Evolutionary conservation across 2,329 filamentous ascomycete species (phyloP).

Genomic region (Aspergillus sp.): DNA sequence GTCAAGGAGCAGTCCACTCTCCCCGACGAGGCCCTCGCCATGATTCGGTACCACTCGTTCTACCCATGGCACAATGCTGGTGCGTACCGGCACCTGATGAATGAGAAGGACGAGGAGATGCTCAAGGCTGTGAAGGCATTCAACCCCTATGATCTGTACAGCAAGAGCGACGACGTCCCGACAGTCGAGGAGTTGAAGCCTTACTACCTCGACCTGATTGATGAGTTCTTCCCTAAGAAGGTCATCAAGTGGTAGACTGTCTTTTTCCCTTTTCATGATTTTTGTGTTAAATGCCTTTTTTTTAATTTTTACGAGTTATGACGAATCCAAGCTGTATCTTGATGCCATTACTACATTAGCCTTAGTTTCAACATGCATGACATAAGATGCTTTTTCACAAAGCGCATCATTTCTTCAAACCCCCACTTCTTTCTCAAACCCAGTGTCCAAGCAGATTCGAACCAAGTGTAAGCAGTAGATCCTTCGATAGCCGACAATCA

Average conservation of each 20-base stretch:
- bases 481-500: too few species aligned
- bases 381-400: background rate
- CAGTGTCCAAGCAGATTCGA: too few species aligned
- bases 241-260: slow-evolving; percentile 65
- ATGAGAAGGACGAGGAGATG: slow-evolving; percentile 76
- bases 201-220: slow-evolving; percentile 72
- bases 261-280: background rate
- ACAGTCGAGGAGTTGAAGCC: slow-evolving; percentile 75
- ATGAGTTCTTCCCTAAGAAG: slow-evolving; percentile 70
- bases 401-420: too few species aligned
- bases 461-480: too few species aligned
- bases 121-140: slow-evolving; percentile 79
- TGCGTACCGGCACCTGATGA: slow-evolving; percentile 81
- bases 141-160: slow-evolving; percentile 90
- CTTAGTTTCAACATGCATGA: background rate
- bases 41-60: slow-evolving; percentile 92
- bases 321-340: background rate
- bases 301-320: slow-evolving; percentile 4
- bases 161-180: slow-evolving; percentile 82
- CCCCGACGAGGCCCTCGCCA: slow-evolving; percentile 79
- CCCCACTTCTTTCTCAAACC: too few species aligned
- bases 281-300: background rate
- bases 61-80: slow-evolving; percentile 87
- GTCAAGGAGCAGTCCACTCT: slow-evolving; percentile 78
- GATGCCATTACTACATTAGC: background rate